Conservation (phyloP, 2,329 filamentous ascomycete species). For the Talaromyces sp. region DNA sequence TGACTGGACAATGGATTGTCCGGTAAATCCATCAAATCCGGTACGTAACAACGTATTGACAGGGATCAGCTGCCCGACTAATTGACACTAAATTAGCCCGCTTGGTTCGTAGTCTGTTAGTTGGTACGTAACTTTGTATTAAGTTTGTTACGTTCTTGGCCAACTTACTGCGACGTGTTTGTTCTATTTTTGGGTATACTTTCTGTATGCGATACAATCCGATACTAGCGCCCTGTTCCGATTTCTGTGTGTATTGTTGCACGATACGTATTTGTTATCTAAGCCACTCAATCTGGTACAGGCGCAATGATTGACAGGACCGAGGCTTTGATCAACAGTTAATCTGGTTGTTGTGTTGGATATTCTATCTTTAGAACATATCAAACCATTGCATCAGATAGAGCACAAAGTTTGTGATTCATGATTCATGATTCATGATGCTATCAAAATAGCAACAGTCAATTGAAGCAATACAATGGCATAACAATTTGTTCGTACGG, state of each 20-base stretch:
- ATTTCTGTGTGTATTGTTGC: neutral
- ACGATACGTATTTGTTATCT: neutral
- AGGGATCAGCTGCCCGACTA: neutral
- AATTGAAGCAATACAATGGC: neutral
- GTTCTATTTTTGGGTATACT: neutral
- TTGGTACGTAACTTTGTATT: neutral
- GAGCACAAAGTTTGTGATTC: neutral
- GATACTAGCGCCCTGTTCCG: neutral
- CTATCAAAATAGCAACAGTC: neutral
- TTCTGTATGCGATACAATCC: neutral
- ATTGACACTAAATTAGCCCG: neutral
- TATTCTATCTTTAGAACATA: conserved; percentile 8
- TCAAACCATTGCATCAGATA: neutral
- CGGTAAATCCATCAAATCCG: neutral
- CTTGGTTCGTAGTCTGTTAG: neutral
- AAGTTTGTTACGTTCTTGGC: neutral
- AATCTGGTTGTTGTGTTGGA: neutral
- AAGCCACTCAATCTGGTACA: conserved; percentile 1
- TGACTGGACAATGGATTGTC: neutral
- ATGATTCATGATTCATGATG: too few relatives aligned
- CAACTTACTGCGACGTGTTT: neutral
- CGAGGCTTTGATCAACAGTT: neutral
- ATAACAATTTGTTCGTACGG: neutral
- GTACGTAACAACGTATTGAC: neutral
- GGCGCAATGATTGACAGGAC: neutral